Conservation (phyloP, 441 rosid genomes). For the Corymbia citriodora region DNA sequence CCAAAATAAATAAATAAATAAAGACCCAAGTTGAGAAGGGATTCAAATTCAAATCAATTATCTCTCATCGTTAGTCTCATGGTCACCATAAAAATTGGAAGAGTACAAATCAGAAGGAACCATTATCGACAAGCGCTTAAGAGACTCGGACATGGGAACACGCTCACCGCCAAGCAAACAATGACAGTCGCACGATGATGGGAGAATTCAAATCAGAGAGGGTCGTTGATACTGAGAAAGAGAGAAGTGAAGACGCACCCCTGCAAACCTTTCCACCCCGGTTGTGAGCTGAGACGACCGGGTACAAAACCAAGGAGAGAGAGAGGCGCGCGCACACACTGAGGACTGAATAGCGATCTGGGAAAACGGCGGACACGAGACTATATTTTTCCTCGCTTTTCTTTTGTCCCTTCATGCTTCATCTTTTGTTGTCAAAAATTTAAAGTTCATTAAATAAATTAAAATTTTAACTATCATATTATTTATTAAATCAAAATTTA, state of each 20-base stretch:
- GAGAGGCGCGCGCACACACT: not conserved
- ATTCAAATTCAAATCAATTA: not conserved
- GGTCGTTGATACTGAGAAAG: not conserved
- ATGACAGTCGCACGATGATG: not conserved
- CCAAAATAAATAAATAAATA: not conserved
- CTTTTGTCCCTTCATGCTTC: too few species aligned
- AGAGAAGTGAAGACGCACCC: not conserved
- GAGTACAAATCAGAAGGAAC: not conserved
- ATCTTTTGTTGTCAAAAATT: too few species aligned
- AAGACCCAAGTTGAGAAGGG: not conserved
- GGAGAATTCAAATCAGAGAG: not conserved
- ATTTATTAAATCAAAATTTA: too few species aligned
- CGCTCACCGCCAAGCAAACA: not conserved
- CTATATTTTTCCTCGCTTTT: too few species aligned
- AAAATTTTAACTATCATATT: rapidly evolving
- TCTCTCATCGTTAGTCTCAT: too few species aligned
- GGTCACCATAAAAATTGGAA: not conserved
- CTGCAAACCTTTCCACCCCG: not conserved
- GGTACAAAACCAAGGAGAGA: not conserved
- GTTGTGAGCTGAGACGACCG: not conserved
- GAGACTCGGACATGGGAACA: not conserved
- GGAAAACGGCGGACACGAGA: not conserved
- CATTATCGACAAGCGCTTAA: not conserved
- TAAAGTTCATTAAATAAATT: too few species aligned
- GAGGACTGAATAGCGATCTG: not conserved